Conservation (phyloP, 2,329 filamentous ascomycete genomes). For the Penicillium fuscoglaucum region DNA sequence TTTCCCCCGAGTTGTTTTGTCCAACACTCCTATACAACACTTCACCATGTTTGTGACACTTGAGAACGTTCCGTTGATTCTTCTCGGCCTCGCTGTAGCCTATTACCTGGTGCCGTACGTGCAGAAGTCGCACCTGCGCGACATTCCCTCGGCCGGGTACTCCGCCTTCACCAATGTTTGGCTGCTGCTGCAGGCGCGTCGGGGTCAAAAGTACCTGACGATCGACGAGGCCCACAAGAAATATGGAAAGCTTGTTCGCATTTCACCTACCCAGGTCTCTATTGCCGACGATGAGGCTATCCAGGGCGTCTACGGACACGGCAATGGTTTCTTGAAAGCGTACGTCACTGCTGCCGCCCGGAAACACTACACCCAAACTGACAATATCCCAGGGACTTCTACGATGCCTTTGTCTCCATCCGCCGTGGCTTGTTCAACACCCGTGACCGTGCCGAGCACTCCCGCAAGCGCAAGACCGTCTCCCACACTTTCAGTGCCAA, state of each 20-base stretch:
- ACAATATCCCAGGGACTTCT: conserved; percentile 65
- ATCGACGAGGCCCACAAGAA: conserved; percentile 75
- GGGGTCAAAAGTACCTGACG: conserved; percentile 62
- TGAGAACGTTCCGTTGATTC: conserved; percentile 37
- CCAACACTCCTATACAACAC: conserved; percentile 2
- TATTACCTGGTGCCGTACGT: conserved; percentile 62
- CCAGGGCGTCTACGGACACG: conserved; percentile 72
- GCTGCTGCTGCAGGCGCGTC: conserved; percentile 67
- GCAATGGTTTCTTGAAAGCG: conserved; percentile 73
- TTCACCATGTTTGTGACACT: conserved; percentile 34
- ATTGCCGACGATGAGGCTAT: conserved; percentile 80
- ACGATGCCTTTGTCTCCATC: conserved; percentile 89
- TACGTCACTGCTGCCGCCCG: conserved; percentile 39
- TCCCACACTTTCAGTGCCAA: conserved; percentile 84
- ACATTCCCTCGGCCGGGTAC: conserved; percentile 53
- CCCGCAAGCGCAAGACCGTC: conserved; percentile 84
- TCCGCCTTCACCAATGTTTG: conserved; percentile 75
- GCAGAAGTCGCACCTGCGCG: conserved; percentile 54
- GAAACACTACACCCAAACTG: neutral
- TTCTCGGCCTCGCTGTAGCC: conserved; percentile 53
- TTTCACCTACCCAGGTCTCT: conserved; percentile 81
- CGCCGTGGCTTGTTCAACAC: conserved; percentile 87
- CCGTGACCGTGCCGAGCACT: conserved; percentile 75
- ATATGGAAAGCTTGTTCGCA: conserved; percentile 74
- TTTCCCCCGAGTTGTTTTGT: neutral